Evolutionary conservation across 1,284 basidiomycete species (phyloP).

Genomic region (Cutaneotrichosporon dermatis): DNA sequence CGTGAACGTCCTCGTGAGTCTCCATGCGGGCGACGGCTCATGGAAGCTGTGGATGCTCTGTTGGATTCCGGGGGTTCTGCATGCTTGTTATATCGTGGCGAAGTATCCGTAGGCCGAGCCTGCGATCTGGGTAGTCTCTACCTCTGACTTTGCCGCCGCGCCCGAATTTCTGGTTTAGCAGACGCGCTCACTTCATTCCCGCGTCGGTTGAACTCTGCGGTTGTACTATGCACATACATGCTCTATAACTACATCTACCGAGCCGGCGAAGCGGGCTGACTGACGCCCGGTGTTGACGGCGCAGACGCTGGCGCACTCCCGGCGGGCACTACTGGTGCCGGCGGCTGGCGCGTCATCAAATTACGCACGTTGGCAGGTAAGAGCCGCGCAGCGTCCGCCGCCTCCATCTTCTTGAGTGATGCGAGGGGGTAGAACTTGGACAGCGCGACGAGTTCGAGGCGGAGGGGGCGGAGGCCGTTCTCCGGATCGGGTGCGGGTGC

Average conservation of each 20-base stretch:
- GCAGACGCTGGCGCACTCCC: too few species aligned
- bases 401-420: constrained; percentile 39
- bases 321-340: too few species aligned
- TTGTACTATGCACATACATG: too few species aligned
- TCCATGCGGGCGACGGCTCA: constrained; percentile 8
- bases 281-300: too few species aligned
- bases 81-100: neutral
- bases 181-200: too few species aligned
- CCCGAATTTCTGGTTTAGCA: too few species aligned
- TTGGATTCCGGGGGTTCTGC: constrained; percentile 15
- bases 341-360: constrained; percentile 26
- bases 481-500: neutral
- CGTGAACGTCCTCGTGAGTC: constrained; percentile 9
- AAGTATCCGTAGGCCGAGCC: too few species aligned
- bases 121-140: too few species aligned
- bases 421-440: constrained; percentile 45
- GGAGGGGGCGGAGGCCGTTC: constrained; percentile 24
- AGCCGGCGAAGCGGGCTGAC: too few species aligned
- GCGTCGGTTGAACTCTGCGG: too few species aligned
- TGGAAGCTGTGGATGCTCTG: neutral
- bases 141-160: too few species aligned
- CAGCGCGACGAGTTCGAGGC: constrained; percentile 41
- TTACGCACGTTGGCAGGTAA: constrained; percentile 38
- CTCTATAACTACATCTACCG: too few species aligned
- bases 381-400: constrained; percentile 33